Percentiles rank a stretch among this genome's conserved stretches.
Evolutionary conservation across 148 eudicot genomes (phyloP).

Genomic region (Vaccinium macrocarpon): DNA sequence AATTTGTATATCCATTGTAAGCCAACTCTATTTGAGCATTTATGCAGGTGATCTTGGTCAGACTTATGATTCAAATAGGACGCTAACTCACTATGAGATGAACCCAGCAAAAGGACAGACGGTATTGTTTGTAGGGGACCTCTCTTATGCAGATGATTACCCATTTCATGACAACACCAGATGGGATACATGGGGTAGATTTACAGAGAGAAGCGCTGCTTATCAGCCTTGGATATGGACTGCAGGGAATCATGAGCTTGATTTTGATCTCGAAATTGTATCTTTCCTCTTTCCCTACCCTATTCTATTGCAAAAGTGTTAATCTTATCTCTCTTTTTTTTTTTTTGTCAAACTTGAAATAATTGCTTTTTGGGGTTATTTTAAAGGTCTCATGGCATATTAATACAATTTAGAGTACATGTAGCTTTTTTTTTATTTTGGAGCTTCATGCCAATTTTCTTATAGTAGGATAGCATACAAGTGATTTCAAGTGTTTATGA

Average conservation of each 20-base stretch:
- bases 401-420: background rate
- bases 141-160: constrained; percentile 72
- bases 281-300: constrained; percentile 8
- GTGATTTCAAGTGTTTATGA: background rate
- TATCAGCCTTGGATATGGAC: constrained; percentile 89
- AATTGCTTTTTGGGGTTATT: background rate
- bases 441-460: background rate
- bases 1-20: background rate
- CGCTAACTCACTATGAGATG: constrained; percentile 60
- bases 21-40: constrained; percentile 15
- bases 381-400: background rate
- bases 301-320: background rate
- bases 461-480: background rate
- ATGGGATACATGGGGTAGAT: constrained; percentile 95
- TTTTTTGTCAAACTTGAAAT: background rate
- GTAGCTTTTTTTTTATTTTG: background rate
- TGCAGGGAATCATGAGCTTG: constrained; percentile 79
- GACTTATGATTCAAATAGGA: constrained; percentile 68
- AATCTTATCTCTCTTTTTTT: background rate
- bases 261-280: constrained; percentile 61
- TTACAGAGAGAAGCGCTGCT: constrained; percentile 69
- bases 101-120: constrained; percentile 66
- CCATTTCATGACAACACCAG: constrained; percentile 65
- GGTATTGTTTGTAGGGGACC: constrained; percentile 69
- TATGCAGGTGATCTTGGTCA: constrained; percentile 80